Base-by-base conservation (phyloP, 1,139 yeast genomes). In the Zhuliangozyma parablackwelliae region DNA sequence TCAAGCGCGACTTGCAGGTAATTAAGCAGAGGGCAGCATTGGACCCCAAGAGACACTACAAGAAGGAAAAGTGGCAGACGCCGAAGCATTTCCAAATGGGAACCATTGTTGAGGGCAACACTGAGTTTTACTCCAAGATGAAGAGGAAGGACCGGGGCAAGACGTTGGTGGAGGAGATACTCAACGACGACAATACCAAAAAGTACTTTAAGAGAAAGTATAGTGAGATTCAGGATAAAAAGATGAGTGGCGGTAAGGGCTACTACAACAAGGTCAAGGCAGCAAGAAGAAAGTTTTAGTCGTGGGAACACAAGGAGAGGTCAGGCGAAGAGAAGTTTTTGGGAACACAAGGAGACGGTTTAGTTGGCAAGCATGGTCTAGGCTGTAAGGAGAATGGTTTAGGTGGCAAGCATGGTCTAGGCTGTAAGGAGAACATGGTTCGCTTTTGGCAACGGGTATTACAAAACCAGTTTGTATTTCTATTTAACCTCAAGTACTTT, bases 41-140 rank as follows among this genome's bases (percentile, higher is more conserved):
- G 46, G 98, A 92, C 56, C 97, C 97, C 5, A 92, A 92, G 61
- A 78, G 97, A 52, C 96, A 89, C 62, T 92, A 92, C 63, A 88
- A 86, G 62, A 87, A 87, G 59, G 94, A 85, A 41, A 82, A 80
- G 45, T 86, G 95, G 83, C 74, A 73, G 38, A 70, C 77, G 6
- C 95, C 96, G 16, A 88, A 86, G 53, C 78, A 71, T 47, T 89
- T 92, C 59, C 94, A 90, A 45, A 76, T 86, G 54, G 98, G 98
- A 10, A 89, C 97, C 0, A 77, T 92, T 28, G 61, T 90, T 16
- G 94, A 85, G 51, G 94, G 90, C 32, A 79, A 82, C 45, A 74
- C 87, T 1, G 97, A 89, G 55, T 87, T 73, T 57, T 85, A 71
- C 61, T 78, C 86, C 29, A 70, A 95, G 46, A 54, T 89, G 49